Conservation (phyloP, 2,329 filamentous ascomycete genomes). For the Arthrobotrys musiformis region DNA sequence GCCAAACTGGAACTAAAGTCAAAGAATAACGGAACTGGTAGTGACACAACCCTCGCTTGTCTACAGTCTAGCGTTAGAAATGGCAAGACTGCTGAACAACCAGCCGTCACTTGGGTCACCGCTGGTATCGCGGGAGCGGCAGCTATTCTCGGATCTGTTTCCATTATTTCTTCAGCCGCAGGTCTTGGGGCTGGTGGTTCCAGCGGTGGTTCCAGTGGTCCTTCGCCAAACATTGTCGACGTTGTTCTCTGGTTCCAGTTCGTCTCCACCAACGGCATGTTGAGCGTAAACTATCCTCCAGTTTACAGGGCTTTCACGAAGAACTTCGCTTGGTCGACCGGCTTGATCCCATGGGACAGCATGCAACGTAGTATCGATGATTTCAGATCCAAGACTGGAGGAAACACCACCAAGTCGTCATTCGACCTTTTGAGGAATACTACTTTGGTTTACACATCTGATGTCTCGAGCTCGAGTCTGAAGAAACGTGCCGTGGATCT, state of each 20-base stretch:
- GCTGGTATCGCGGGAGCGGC: constrained; percentile 87
- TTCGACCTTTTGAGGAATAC: constrained; percentile 78
- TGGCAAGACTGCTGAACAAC: constrained; percentile 80
- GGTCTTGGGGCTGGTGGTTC: constrained; percentile 67
- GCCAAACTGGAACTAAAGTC: constrained; percentile 80
- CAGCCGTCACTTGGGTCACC: constrained; percentile 83
- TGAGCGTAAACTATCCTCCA: constrained; percentile 85
- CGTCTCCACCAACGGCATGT: constrained; percentile 95
- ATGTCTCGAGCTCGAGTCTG: constrained; percentile 63
- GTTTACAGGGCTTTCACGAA: constrained; percentile 89
- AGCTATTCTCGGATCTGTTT: constrained; percentile 76
- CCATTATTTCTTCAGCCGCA: constrained; percentile 73
- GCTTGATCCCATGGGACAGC: constrained; percentile 81
- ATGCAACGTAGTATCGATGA: constrained; percentile 85
- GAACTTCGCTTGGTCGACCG: constrained; percentile 93
- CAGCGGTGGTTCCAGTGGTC: constrained; percentile 69
- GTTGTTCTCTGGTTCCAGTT: constrained; percentile 91
- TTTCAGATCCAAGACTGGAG: constrained; percentile 83
- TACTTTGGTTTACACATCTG: constrained; percentile 74
- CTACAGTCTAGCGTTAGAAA: constrained; percentile 84
- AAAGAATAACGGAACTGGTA: constrained; percentile 64
- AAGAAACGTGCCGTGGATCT: constrained; percentile 70
- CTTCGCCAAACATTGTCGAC: constrained; percentile 86
- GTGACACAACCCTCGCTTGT: constrained; percentile 75
- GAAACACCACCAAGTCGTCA: constrained; percentile 83